Conservation (phyloP, 83 land plant species). For the Picea abies region DNA sequence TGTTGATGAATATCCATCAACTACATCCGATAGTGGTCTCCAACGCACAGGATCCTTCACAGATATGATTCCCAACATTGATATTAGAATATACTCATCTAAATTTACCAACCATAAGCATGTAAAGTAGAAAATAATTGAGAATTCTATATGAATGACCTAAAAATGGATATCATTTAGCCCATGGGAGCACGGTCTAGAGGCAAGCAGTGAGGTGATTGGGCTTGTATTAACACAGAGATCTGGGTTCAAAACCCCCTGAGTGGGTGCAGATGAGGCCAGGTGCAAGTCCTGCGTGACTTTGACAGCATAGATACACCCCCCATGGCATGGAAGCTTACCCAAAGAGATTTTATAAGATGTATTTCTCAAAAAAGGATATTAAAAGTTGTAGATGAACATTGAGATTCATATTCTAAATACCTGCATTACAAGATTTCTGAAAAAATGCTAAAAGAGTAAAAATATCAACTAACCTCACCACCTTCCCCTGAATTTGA, state of each 20-base stretch:
- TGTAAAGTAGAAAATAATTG: background rate
- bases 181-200: no score
- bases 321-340: no score
- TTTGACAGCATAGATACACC: no score
- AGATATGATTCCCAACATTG: background rate
- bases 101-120: background rate
- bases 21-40: constrained; percentile 91
- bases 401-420: background rate
- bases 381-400: background rate
- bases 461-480: constrained; percentile 62
- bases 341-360: no score
- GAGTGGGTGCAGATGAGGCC: no score
- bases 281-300: no score
- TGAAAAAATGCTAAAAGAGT: background rate
- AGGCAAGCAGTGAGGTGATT: no score
- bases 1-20: constrained; percentile 96
- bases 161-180: background rate
- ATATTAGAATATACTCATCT: constrained; percentile 1
- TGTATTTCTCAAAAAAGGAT: no score
- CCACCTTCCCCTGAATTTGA: constrained; percentile 99
- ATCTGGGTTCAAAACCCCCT: no score
- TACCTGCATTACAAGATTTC: background rate
- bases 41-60: constrained; percentile 98
- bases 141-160: background rate
- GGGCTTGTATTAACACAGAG: no score